A percentile compares a stretch with the other conserved stretches of the same genome.
These are phyloP conservation scores for Begonia fuchsioides DNA, from an alignment of 306 rosid genomes.

Conservation along the genomic window DNA sequence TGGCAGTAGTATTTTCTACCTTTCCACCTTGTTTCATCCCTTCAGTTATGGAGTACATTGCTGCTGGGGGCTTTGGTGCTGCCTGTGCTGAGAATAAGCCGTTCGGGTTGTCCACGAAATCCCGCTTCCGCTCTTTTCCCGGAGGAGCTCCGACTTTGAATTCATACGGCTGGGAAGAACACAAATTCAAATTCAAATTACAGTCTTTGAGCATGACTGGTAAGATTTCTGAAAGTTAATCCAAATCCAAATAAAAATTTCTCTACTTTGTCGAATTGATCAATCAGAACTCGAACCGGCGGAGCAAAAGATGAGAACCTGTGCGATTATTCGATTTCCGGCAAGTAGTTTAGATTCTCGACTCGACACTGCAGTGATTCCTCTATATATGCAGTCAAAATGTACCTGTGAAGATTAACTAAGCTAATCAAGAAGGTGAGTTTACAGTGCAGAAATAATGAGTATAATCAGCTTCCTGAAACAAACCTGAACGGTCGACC, in stretches of 20 bases:
- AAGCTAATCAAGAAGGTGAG: conserved; percentile 1
- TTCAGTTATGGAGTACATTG: conserved; percentile 57
- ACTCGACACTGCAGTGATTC: conserved; percentile 72
- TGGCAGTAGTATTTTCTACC: conserved; percentile 19
- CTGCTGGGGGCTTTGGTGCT: conserved; percentile 84
- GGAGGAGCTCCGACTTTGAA: conserved; percentile 85
- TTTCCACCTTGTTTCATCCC: conserved; percentile 95
- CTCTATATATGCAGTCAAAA: conserved; percentile 78
- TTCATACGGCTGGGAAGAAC: too few relatives aligned
- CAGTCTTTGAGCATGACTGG: too few relatives aligned
- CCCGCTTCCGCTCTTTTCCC: conserved; percentile 90
- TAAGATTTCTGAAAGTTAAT: too few relatives aligned
- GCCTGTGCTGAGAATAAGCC: conserved; percentile 97
- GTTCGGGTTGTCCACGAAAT: conserved; percentile 78
- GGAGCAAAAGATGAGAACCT: too few relatives aligned
- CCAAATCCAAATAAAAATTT: too few relatives aligned
- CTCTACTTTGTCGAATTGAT: neutral
- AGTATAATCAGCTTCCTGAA: neutral
- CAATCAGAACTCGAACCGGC: too few relatives aligned
- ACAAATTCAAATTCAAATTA: too few relatives aligned
- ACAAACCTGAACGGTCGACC: conserved; percentile 62
- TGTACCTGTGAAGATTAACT: conserved; percentile 44
- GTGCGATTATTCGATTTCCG: conserved; percentile 78
- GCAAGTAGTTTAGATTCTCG: conserved; percentile 90
- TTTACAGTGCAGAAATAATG: neutral